Conservation (phyloP, 345 rosid genomes). For the Populus tremula region DNA sequence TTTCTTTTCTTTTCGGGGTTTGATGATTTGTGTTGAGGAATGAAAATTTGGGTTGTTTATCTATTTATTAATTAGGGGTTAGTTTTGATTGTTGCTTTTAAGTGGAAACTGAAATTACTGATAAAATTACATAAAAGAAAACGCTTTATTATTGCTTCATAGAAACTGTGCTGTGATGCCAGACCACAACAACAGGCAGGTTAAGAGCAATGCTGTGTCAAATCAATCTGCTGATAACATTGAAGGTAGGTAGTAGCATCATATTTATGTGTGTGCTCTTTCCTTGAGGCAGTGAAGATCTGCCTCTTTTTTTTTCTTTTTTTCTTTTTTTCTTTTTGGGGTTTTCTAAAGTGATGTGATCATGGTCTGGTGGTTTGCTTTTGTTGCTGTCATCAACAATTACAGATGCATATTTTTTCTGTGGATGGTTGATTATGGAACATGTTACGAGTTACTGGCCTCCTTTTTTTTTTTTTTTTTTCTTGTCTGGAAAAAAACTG, state of each 20-base stretch:
- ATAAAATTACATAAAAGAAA: not conserved
- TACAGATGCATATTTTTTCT: not conserved
- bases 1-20: not conserved
- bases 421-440: not conserved
- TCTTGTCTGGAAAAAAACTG: not conserved
- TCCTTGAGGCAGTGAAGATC: slow-evolving; percentile 19
- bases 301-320: slow-evolving; percentile 7
- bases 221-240: slow-evolving; percentile 55
- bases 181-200: slow-evolving; percentile 46
- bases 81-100: slow-evolving; percentile 1
- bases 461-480: too few species aligned
- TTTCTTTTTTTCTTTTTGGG: not conserved
- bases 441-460: not conserved
- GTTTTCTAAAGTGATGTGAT: not conserved
- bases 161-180: slow-evolving; percentile 43
- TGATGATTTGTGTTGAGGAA: not conserved
- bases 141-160: not conserved
- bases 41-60: not conserved
- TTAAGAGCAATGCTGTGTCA: slow-evolving; percentile 55
- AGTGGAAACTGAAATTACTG: not conserved
- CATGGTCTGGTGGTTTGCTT: not conserved
- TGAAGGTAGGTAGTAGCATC: slow-evolving; percentile 49
- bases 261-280: not conserved
- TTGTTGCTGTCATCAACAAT: not conserved
- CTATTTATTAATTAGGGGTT: not conserved